Percentiles rank a stretch among this genome's conserved stretches.
These are phyloP conservation scores for Mortierella sp. DNA, from an alignment of 371 early-diverging fungal species.

Conservation along the genomic window DNA sequence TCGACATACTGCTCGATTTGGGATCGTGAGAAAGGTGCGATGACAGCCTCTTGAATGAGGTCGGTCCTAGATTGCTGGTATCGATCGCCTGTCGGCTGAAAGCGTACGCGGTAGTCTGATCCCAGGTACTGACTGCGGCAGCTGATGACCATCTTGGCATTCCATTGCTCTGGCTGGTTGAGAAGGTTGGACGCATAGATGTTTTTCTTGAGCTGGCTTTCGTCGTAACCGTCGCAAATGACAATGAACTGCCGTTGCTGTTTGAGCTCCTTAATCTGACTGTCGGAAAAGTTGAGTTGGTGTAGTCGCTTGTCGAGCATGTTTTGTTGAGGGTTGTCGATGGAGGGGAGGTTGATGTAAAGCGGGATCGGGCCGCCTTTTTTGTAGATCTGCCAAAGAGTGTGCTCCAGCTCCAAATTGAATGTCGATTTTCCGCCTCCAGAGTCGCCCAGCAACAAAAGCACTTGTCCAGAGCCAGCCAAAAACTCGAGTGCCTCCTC, in stretches of 20 bases:
- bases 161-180: constrained; percentile 6
- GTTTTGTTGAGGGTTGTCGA: constrained; percentile 12
- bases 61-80: not conserved
- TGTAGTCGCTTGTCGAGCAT: constrained; percentile 16
- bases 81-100: not conserved
- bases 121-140: constrained; percentile 9
- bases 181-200: constrained; percentile 3
- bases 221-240: constrained; percentile 30
- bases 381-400: constrained; percentile 9
- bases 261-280: constrained; percentile 12
- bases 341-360: constrained; percentile 14
- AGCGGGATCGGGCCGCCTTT: constrained; percentile 11
- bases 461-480: not conserved
- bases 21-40: not conserved
- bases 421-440: constrained; percentile 40
- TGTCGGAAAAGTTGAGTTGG: not conserved
- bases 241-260: constrained; percentile 5
- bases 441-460: constrained; percentile 22
- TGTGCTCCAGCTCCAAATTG: not conserved
- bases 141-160: constrained; percentile 16
- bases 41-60: constrained; percentile 3
- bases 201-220: not conserved
- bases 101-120: not conserved
- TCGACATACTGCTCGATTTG: constrained; percentile 22
- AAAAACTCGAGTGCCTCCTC: not conserved